Base-by-base conservation (phyloP, 2,329 filamentous ascomycete genomes). In the Tolypocladium pustulatum region DNA sequence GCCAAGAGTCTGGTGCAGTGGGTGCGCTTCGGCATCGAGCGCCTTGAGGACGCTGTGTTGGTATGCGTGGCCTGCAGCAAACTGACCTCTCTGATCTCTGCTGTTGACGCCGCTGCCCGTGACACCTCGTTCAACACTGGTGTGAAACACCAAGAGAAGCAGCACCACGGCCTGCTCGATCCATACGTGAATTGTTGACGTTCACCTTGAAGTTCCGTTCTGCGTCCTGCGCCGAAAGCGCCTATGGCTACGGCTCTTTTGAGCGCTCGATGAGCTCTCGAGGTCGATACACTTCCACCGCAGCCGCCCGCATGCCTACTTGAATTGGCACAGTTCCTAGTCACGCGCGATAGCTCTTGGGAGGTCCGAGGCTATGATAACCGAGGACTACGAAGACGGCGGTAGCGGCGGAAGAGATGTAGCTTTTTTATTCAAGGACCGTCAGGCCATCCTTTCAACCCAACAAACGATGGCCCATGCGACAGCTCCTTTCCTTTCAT, bases 191-290 rank as follows among this genome's bases (percentile, higher is more conserved):
- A 90, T 66, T 91, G 88, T 71, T 88, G 85, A 90, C 90, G 66
- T 90, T 88, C 10, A 90, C 78, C 69, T 90, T 90, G 75, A 90
- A 90, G 78, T 89, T 89, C 20, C 82, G 78, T 69, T 87, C 83
- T 0, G 81, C 81, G 62, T 82, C 78, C 6, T 69, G 68, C 25
- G 67, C 65, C 0, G 71, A 65, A 52, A 76, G 73, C 46, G 67
- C 71, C 38, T 65, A 69, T 1, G 68, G 66, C 1, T 68, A 59
- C 7, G 74, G 73, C 40, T 72, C 68, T 27, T 74, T 73, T 0
- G 84, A 82, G 1, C 76, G 73, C n/a, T 69, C 70, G 66, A 87
- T 2, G 78, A 82, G 56, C 74, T 69, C n/a, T 79, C 78, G 37
- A 87, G 74, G 63, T 84, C 84, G 15, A 82, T 76, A 2, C 82